phyloP scores from a whole-genome alignment of 768 basidiomycete species.

The Sporobolomyces roseus region DNA sequence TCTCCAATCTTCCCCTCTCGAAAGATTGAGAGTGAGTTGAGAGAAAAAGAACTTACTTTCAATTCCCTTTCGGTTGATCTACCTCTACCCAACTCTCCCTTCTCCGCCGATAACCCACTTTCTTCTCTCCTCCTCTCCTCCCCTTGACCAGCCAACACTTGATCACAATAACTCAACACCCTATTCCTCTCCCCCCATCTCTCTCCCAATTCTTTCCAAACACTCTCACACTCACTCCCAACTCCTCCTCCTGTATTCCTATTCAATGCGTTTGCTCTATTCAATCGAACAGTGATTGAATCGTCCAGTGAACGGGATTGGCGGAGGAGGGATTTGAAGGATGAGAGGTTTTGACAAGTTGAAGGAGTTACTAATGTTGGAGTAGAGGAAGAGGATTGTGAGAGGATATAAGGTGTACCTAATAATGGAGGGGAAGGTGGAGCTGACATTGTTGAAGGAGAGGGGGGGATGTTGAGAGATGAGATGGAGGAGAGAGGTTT shows the following conservation, averaged over 20 bases:
- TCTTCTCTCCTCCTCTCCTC: background rate
- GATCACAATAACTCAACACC: slow-evolving; percentile 25
- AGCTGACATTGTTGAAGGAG: background rate
- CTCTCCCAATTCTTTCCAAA: slow-evolving; percentile 9
- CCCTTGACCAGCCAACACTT: slow-evolving; percentile 2
- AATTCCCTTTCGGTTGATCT: slow-evolving; percentile 2
- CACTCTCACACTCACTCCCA: slow-evolving; percentile 28
- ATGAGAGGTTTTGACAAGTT: background rate
- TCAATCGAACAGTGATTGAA: slow-evolving; percentile 21
- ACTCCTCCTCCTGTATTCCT: background rate
- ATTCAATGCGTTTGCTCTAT: slow-evolving; percentile 16
- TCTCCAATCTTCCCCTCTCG: too few species aligned
- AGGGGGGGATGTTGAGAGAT: too few species aligned
- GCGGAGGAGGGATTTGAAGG: slow-evolving; percentile 12
- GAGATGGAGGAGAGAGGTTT: too few species aligned
- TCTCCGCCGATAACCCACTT: slow-evolving; percentile 18
- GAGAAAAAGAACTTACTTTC: slow-evolving; percentile 16
- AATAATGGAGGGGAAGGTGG: slow-evolving; percentile 11
- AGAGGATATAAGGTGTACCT: slow-evolving; percentile 22
- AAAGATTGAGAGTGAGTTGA: background rate
- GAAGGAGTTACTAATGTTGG: slow-evolving; percentile 24
- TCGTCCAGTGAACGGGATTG: slow-evolving; percentile 26
- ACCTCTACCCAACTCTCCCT: slow-evolving; percentile 12
- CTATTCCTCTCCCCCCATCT: slow-evolving; percentile 20
- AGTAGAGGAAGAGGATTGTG: slow-evolving; percentile 13